Conservation (phyloP, 352 stramenopile species). For the Phytophthora pini region DNA sequence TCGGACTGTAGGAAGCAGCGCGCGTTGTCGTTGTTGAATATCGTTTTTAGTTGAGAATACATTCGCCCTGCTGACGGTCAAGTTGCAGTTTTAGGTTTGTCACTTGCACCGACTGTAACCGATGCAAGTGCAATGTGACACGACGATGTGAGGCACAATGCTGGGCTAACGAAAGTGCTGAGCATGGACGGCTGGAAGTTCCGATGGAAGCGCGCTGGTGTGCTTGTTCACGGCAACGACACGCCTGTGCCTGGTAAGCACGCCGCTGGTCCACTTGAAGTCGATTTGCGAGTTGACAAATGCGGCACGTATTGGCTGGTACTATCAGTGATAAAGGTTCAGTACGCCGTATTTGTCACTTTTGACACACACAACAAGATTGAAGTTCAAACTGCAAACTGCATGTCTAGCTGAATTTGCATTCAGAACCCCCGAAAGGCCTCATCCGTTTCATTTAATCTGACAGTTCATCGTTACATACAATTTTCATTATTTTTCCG, state of each 20-base stretch:
- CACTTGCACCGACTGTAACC: background rate
- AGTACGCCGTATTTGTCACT: conserved; percentile 2
- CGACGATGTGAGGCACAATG: background rate
- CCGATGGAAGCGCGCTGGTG: background rate
- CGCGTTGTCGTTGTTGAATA: conserved; percentile 4
- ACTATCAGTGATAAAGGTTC: no score
- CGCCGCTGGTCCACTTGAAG: conserved; percentile 1
- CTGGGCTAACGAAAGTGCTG: background rate
- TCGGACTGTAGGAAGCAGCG: conserved; percentile 40
- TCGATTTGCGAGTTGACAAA: background rate
- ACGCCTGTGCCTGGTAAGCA: conserved; percentile 4
- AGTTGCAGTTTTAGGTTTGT: no score
- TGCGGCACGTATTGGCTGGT: background rate
- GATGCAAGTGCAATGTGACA: conserved; percentile 16
- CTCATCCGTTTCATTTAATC: no score
- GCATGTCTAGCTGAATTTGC: conserved; percentile 3
- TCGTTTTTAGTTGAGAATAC: background rate
- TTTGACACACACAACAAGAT: background rate
- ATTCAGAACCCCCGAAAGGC: background rate
- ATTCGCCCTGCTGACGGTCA: background rate
- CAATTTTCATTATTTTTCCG: no score
- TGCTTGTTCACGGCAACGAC: background rate
- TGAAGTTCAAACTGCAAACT: conserved; percentile 9
- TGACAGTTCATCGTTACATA: no score
- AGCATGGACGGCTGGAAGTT: background rate